Base-by-base conservation (phyloP, 1,139 yeast genomes). In the Lodderomyces beijingensis region DNA sequence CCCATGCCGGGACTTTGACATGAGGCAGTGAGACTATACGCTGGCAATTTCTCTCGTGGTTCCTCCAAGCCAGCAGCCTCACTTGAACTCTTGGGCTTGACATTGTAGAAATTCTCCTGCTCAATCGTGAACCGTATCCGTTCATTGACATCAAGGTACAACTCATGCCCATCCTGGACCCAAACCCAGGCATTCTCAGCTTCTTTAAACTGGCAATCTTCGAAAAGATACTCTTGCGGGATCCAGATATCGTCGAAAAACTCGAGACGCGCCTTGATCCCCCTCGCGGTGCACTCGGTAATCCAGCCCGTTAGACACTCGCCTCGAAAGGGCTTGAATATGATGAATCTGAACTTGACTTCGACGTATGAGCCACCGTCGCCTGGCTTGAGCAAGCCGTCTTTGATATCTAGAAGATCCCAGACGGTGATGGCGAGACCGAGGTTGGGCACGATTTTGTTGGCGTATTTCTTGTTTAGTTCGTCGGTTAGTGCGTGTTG, bases 1-100 rank as follows among this genome's bases (percentile, higher is more conserved):
- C 98, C 98, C 93, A 87, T 85, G 28, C 98, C 98, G 49, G 87
- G 96, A 3, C 86, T 77, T 53, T 88, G 96, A 56, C 96, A 88
- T 35, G 95, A 83, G n/a, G 93, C 96, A 21, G 84, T 58, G 21
- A 91, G 62, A 9, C 88, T 86, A 55, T 86, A 88, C 1, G 95
- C 84, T 12, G 96, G 91, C 3, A 64, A 57, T 33, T 55, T 73
- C 54, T 51, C 63, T 5, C 44, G 34, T 1, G 48, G 41, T 18
- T 57, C 65, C 28, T 55, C 59, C 15, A 44, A 44, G 15, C 46
- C 55, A 43, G 51, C 57, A 13, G 75, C 71, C 41, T 71, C 76
- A 39, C 63, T 65, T 19, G 86, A 84, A 10, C 79, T 74, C 43
- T 74, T 76, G 20, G 95, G 95, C 51, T 83, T 83, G 30, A 82